Base-by-base conservation (phyloP, 805 yeast genomes). In the Grigorovia jiainica region DNA sequence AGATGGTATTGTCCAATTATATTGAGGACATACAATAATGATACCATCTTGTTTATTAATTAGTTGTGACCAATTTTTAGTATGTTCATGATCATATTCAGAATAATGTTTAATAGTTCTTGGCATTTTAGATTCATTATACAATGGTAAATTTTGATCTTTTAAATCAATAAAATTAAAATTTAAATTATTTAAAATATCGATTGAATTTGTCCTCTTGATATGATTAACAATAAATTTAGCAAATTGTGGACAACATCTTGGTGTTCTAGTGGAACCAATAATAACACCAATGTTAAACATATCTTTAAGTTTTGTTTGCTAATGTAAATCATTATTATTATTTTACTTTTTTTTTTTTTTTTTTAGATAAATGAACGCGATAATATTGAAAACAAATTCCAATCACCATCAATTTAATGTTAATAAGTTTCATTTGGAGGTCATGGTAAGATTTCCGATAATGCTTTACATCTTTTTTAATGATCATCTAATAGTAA, bases 1-100 rank as follows among this genome's bases (percentile, higher is more conserved):
- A 1, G 66, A 68, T 8, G 71, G 68, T 37, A 54, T 56, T 7
- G 67, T 60, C 51, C 63, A 51, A 42, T 66, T 67, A 49, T 66
- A 66, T 42, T 64, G 61, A 9, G 71, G 69, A 8, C 63, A 42
- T 8, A 66, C 59, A 39, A 66, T 54, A n/a, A 66, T 50, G 44
- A 56, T 53, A 3, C 54, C 69, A 36, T 52, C 50, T 21, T 43
- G 52, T 21, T 39, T 34, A 6, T 38, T 36, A 30, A 64, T 46
- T 41, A 52, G 52, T 15, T 30, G 40, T 32, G 61, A 51, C 67
- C 66, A 65, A 6, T 34, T 39, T 29, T 46, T 43, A 4, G 65
- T 51, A 33, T 48, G 50, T 32, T 51, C 54, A 36, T 48, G 49
- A 13, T 45, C 44, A 47, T 61, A 63, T 6, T 52, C 48, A 1